Evolutionary conservation across 2,329 filamentous ascomycete genomes (phyloP), one percentile per base, ranked within the genome.

Genomic region (Dendrostoma leiphaemia): DNA sequence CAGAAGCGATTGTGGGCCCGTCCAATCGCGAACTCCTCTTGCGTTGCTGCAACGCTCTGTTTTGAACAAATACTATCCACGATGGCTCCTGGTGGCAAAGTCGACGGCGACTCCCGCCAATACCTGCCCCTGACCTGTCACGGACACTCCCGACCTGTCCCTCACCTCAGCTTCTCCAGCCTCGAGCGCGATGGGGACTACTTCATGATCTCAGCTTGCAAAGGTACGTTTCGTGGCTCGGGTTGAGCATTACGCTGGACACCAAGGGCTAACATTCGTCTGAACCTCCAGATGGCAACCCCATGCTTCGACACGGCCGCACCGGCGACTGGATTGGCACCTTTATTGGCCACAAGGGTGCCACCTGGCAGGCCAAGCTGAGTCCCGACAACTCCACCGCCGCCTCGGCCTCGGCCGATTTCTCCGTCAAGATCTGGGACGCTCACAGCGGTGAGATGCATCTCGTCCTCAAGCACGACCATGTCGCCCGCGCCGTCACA

Each of bases 271-370:
- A n/a, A 54, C 46, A 21, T n/a, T 24, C 4, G n/a, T 19, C 19
- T 41, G 28, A 61, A 37, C n/a, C 56, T 56, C 52, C 70, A 92
- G 94, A 99, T 78, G 93, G 93, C 67, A 97, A 97, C 70, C 94
- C 94, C 48, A 97, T 97, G 92, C 88, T 99, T 63, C 90, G 94
- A 61, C 91, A 97, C 74, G 94, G 94, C 59, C 83, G 95, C 58
- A 99, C 93, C 45, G 94, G 94, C 56, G 92, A 97, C 71, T 97
- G 92, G 90, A 97, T 97, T 63, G 94, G 94, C 46, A 97, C 94
- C 34, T 97, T 97, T 69, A 88, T 99, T 65, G 94, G 94, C 37
- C 94, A 99, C 77, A 97, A 99, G 74, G 94, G 94, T 59, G 94
- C 94, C 34, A 93, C 97, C 57, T 99, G 94, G 91, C 92, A 97